phyloP scores from a whole-genome alignment of 163 green algal genomes.

The Chlorella variabilis region DNA sequence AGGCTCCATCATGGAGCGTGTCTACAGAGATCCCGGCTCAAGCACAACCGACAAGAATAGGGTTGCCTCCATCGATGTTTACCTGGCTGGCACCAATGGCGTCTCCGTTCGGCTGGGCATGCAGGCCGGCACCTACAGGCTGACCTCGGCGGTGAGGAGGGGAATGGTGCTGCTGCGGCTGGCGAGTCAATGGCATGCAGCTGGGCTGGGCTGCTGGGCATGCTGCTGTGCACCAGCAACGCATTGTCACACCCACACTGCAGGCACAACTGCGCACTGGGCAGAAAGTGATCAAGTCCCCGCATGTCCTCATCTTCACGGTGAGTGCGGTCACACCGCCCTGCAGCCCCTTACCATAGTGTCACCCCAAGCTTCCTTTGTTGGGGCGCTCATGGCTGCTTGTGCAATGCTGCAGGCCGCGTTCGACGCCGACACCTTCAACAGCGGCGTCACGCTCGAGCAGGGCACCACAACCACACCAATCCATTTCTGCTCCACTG shows the following conservation, averaged over 20 bases:
- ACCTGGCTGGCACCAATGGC: neutral
- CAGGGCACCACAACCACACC: neutral
- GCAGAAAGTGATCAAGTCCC: neutral
- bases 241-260: neutral
- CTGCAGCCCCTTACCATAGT: too few relatives aligned
- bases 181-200: neutral
- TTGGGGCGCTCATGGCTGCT: too few relatives aligned
- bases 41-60: neutral
- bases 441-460: neutral
- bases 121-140: neutral
- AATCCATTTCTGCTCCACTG: neutral
- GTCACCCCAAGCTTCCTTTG: too few relatives aligned
- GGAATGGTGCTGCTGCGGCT: neutral
- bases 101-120: neutral
- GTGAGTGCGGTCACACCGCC: neutral
- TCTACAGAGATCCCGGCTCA: neutral
- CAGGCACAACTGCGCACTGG: neutral
- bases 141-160: neutral
- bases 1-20: neutral
- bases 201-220: neutral
- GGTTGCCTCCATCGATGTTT: neutral
- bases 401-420: neutral
- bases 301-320: neutral
- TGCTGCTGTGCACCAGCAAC: neutral
- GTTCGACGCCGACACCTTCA: neutral